These are phyloP conservation scores for Starmera pachycereana DNA, from an alignment of 805 yeast genomes.

Conservation along the genomic window DNA sequence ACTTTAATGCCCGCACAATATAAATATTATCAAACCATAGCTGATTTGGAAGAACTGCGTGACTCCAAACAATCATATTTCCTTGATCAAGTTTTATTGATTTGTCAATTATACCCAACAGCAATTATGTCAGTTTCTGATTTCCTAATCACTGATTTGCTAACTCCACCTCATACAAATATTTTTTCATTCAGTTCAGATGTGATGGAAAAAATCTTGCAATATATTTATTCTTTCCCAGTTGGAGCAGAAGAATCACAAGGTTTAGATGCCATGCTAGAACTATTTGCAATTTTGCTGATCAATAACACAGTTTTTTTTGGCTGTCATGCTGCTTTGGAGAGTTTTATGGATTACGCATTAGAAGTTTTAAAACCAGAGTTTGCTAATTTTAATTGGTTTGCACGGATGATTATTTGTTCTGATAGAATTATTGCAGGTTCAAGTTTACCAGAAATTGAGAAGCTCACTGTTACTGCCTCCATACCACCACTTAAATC, in stretches of 20 bases:
- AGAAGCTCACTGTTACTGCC: slow-evolving; percentile 19
- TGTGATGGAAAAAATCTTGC: slow-evolving; percentile 27
- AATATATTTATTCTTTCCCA: slow-evolving; percentile 25
- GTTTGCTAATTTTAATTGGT: slow-evolving; percentile 40
- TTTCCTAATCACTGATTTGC: slow-evolving; percentile 26
- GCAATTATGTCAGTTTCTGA: slow-evolving; percentile 27
- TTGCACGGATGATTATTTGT: slow-evolving; percentile 43
- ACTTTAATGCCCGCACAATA: slow-evolving; percentile 29
- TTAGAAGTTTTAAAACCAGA: slow-evolving; percentile 26
- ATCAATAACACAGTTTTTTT: slow-evolving; percentile 28
- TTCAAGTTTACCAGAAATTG: slow-evolving; percentile 38
- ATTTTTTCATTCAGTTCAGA: slow-evolving; percentile 24
- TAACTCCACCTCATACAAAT: slow-evolving; percentile 22
- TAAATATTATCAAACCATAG: slow-evolving; percentile 24
- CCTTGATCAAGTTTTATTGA: slow-evolving; percentile 30
- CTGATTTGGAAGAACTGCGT: slow-evolving; percentile 30
- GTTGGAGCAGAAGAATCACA: slow-evolving; percentile 17
- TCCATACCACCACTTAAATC: slow-evolving; percentile 8
- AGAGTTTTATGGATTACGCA: slow-evolving; percentile 27
- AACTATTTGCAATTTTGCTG: slow-evolving; percentile 32
- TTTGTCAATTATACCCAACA: slow-evolving; percentile 34
- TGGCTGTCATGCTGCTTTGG: slow-evolving; percentile 22
- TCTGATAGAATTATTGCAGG: slow-evolving; percentile 45
- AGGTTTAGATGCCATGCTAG: slow-evolving; percentile 29
- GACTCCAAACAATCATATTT: slow-evolving; percentile 23